Base-by-base conservation (phyloP, 257 asterid species). In the Haberlea rhodopensis region DNA sequence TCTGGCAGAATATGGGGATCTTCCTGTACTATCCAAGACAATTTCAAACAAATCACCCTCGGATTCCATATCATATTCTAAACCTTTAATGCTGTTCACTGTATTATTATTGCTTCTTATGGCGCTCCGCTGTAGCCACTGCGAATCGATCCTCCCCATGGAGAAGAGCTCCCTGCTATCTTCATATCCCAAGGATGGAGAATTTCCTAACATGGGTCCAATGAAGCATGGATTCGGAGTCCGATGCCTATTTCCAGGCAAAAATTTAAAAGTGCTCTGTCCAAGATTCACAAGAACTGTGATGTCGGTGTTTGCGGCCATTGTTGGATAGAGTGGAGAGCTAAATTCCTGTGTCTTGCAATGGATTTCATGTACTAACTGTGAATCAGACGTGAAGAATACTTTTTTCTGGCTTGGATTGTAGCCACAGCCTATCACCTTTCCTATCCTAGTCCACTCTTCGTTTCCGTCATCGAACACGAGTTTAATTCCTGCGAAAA, bases 111-210 rank as follows among this genome's bases (percentile, higher is more conserved):
- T 79, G 71, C 85, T 83, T 76, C 83, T 84, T 8, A 81, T 74
- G 0, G 84, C 79, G 53, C 80, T 84, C 71, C 91, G 63, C 40
- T 81, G 82, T 5, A 79, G 72, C 88, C 96, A 89, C 28, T 75
- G 85, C 0, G 92, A 70, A 65, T 92, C 98, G 26, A 92, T 85
- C 73, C 98, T 80, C 23, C 96, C 97, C 95, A 92, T 92, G 2
- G 98, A 92, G 75, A 92, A 92, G 71, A 92, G 96, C 69, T 92
- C 98, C 64, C 61, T 82, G 71, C 98, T 92, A 22, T 92, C 98
- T 0, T 91, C 98, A 19, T 78, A 80, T 5, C 94, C 90, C 5
- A 89, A 25, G 37, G 79, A 62, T 0, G 95, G 83, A 11, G 96
- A 82, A 45, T 62, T 74, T 46, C 62, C 69, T 37, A 37, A 10